phyloP scores from a whole-genome alignment of 495 filamentous ascomycete species.

The Tuber calosporum region DNA sequence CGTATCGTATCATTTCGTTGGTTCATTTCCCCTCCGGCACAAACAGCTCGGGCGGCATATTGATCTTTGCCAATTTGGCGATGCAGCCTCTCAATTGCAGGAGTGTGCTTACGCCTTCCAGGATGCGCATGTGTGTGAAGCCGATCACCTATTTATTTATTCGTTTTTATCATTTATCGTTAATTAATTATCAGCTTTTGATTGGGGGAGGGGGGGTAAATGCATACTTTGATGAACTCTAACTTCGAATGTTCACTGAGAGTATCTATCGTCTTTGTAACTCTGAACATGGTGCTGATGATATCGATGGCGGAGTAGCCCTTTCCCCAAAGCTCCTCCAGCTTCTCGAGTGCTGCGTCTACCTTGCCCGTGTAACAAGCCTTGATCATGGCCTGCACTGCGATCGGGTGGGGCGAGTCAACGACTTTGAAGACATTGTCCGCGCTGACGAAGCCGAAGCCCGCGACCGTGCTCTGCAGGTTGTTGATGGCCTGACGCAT shows the following conservation, averaged over 20 bases:
- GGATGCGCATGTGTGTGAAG: constrained; percentile 97
- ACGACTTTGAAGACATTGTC: constrained; percentile 99
- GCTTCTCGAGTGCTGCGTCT: constrained; percentile 72
- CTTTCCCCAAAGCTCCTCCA: constrained; percentile 88
- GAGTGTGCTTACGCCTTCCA: constrained; percentile 91
- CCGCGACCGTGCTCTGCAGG: constrained; percentile 87
- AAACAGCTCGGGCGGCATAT: constrained; percentile 90
- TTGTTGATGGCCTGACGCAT: constrained; percentile 99
- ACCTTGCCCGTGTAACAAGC: constrained; percentile 87
- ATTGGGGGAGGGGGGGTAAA: no score
- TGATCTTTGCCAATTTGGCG: constrained; percentile 80
- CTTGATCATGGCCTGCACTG: constrained; percentile 97
- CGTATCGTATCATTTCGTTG: not conserved
- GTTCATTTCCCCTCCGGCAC: constrained; percentile 43
- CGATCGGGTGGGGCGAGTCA: constrained; percentile 92
- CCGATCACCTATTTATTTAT: constrained; percentile 66
- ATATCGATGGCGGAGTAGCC: constrained; percentile 97
- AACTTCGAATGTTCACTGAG: constrained; percentile 89
- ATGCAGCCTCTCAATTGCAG: constrained; percentile 89
- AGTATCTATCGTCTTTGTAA: constrained; percentile 86
- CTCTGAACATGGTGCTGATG: constrained; percentile 96
- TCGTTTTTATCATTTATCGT: no score
- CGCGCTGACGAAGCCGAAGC: constrained; percentile 91
- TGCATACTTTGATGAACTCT: constrained; percentile 68
- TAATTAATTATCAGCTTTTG: not conserved